Percentiles rank a stretch among this genome's conserved stretches.
These are phyloP conservation scores for Monilinia polystroma DNA, from an alignment of 2,329 filamentous ascomycete genomes.

Conservation along the genomic window DNA sequence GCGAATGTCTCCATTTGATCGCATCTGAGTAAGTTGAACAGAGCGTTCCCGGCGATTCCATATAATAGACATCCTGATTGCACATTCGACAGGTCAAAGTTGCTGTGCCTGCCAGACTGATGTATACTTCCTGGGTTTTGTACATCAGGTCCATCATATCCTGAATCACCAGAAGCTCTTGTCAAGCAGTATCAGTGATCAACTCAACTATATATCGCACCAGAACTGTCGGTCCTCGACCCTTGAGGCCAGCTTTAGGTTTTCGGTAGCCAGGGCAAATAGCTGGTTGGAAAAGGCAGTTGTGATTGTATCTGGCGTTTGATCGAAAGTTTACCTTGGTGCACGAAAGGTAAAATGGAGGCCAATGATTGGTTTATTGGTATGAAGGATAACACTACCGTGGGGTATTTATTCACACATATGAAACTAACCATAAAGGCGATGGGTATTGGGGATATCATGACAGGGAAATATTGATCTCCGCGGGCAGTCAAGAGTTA, in stretches of 20 bases:
- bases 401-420: conserved; percentile 4
- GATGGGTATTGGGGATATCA: background rate
- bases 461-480: conserved; percentile 5
- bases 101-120: background rate
- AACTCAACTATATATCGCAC: too few relatives aligned
- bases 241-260: too few relatives aligned
- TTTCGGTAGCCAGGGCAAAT: too few relatives aligned
- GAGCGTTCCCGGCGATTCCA: background rate
- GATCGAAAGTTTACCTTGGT: background rate
- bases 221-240: too few relatives aligned
- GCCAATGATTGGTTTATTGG: background rate
- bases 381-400: background rate
- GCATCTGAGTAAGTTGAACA: background rate
- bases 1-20: background rate
- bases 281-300: too few relatives aligned
- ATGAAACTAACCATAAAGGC: conserved; percentile 5
- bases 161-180: background rate
- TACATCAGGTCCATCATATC: background rate
- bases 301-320: conserved; percentile 1
- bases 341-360: background rate
- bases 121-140: background rate
- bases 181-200: background rate
- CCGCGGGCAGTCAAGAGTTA: background rate
- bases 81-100: background rate
- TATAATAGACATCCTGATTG: background rate